Percentiles rank a stretch among this genome's conserved stretches.
These are phyloP conservation scores for Pyronema domesticum DNA, from an alignment of 495 filamentous ascomycete species.

Conservation along the genomic window DNA sequence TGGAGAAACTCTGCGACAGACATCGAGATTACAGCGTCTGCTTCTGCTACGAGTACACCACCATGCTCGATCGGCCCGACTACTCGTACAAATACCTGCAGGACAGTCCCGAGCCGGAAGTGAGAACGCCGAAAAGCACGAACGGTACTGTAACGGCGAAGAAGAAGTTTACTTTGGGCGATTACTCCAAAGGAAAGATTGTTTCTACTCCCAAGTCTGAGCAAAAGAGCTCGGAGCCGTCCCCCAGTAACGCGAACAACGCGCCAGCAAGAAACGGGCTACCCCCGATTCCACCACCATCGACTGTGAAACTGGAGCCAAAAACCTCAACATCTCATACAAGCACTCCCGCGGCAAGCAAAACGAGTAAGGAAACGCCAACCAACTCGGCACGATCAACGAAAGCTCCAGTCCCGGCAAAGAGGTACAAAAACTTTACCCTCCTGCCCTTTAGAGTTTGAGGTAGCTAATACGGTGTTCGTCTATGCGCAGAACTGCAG, in stretches of 20 bases:
- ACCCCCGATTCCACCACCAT: not conserved
- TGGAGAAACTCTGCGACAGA: not conserved
- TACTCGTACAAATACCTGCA: constrained; percentile 22
- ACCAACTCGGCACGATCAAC: not conserved
- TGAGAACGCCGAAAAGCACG: constrained; percentile 1
- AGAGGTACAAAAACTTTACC: constrained; percentile 1
- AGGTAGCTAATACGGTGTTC: not conserved
- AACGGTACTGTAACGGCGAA: constrained; percentile 18
- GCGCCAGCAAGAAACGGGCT: not conserved
- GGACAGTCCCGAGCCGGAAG: constrained; percentile 20
- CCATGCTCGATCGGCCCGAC: constrained; percentile 16
- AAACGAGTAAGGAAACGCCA: not conserved
- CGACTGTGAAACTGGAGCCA: not conserved
- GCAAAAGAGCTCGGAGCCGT: constrained; percentile 1
- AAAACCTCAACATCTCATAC: not conserved
- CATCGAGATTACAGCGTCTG: constrained; percentile 7
- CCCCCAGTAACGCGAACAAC: constrained; percentile 2
- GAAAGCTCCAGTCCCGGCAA: constrained; percentile 1
- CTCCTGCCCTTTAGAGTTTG: not conserved
- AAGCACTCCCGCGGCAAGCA: not conserved
- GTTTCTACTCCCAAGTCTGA: not conserved
- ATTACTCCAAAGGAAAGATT: constrained; percentile 15
- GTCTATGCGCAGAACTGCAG: not conserved
- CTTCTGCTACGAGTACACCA: constrained; percentile 23
- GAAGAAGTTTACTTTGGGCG: constrained; percentile 21